phyloP scores from a whole-genome alignment of 192 early-diverging fungal genomes.

The Pecoramyces ruminantium region DNA sequence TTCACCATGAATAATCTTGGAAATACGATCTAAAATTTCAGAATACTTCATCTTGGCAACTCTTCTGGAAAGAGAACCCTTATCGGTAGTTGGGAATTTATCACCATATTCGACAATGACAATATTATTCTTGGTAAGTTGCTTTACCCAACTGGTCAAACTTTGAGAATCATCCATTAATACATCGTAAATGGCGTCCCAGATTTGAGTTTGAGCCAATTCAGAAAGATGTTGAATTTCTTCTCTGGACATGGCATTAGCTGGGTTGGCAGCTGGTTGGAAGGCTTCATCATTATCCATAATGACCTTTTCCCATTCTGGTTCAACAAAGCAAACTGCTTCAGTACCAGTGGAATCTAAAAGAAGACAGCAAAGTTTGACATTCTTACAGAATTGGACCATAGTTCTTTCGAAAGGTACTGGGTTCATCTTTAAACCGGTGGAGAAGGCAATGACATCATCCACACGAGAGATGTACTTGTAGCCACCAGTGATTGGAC shows the following conservation, averaged over 20 bases:
- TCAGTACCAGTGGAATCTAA: background rate
- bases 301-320: background rate
- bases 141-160: background rate
- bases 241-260: background rate
- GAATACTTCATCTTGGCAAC: background rate
- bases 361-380: background rate
- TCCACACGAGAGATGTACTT: background rate
- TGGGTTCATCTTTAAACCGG: background rate
- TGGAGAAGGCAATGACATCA: background rate
- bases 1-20: background rate
- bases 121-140: background rate
- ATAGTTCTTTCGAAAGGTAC: background rate
- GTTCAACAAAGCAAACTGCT: background rate
- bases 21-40: background rate
- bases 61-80: background rate
- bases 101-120: background rate
- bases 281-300: background rate
- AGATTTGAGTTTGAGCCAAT: background rate
- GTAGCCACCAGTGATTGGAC: background rate
- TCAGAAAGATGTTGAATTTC: background rate
- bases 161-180: background rate
- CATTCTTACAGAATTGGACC: background rate
- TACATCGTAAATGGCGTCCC: background rate
- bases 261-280: background rate
- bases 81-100: background rate